phyloP scores from a whole-genome alignment of 2,329 filamentous ascomycete genomes.

The Sporothrix globosa region DNA sequence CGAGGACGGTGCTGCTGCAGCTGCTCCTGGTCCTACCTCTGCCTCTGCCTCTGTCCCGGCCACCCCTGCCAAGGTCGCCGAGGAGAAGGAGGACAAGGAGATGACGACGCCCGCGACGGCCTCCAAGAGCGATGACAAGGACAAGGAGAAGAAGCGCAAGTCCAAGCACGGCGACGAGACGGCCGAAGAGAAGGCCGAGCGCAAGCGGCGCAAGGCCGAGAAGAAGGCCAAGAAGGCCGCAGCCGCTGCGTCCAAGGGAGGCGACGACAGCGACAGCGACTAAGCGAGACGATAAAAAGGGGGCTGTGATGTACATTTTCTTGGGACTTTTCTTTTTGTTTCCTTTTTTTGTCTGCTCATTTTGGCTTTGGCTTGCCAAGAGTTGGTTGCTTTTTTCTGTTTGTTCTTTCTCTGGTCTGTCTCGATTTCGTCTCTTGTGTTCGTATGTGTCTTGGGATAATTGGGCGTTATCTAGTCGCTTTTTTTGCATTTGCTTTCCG shows the following conservation, averaged over 20 bases:
- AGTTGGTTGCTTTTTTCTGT: conserved; percentile 12
- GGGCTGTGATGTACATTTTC: neutral
- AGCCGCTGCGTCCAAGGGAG: conserved; percentile 33
- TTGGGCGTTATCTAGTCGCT: conserved; percentile 24
- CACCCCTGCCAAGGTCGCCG: conserved; percentile 34
- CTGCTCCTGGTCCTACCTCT: no score
- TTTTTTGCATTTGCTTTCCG: neutral
- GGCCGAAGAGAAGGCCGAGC: conserved; percentile 61
- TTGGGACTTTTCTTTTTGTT: conserved; percentile 5
- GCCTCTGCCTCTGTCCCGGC: conserved; percentile 50
- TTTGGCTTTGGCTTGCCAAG: conserved; percentile 14
- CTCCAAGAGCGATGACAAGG: neutral
- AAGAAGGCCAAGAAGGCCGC: conserved; percentile 42
- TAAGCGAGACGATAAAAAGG: conserved; percentile 3
- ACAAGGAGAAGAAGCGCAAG: conserved; percentile 73
- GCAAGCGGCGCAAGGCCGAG: conserved; percentile 43
- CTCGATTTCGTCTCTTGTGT: neutral
- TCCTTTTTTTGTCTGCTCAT: conserved; percentile 6
- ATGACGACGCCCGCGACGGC: conserved; percentile 38
- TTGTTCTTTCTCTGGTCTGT: neutral
- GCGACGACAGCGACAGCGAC: conserved; percentile 38
- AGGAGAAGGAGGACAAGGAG: conserved; percentile 33
- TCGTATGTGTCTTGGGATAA: conserved; percentile 11
- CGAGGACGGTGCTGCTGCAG: conserved; percentile 47
- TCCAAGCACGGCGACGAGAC: conserved; percentile 75